Evolutionary conservation across 129 eudicot species (phyloP).

Genomic region (Tagetes erecta): DNA sequence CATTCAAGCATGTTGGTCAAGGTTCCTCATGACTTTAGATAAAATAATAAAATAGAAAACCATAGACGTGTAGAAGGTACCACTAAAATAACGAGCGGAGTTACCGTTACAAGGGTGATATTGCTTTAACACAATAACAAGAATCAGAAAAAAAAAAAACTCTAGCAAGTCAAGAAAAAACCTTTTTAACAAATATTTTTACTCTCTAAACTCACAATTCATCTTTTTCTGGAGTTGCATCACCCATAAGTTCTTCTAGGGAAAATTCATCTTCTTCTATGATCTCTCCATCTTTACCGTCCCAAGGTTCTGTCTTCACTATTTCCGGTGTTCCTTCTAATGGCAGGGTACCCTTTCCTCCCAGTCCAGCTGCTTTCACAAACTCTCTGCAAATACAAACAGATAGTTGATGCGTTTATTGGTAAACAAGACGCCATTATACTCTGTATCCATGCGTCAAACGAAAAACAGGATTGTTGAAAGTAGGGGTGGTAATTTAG

Average conservation of each 20-base stretch:
- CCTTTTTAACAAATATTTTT: conserved; percentile 1
- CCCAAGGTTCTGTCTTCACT: conserved; percentile 75
- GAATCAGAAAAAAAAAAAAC: conserved; percentile 3
- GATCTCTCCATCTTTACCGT: conserved; percentile 86
- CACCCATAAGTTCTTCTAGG: conserved; percentile 89
- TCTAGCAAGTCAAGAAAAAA: conserved; percentile 20
- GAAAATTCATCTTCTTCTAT: conserved; percentile 91
- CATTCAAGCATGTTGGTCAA: too few species aligned
- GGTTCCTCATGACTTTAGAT: too few species aligned
- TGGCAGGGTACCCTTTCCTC: conserved; percentile 88
- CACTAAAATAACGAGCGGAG: conserved; percentile 26
- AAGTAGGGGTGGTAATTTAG: too few species aligned
- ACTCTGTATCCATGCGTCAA: not conserved
- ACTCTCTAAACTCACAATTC: conserved; percentile 40
- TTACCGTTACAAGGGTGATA: conserved; percentile 11
- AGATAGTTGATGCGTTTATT: not conserved
- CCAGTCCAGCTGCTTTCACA: conserved; percentile 79
- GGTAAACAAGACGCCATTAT: not conserved
- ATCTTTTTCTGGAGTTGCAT: conserved; percentile 41
- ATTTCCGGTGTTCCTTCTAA: conserved; percentile 52
- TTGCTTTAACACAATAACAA: conserved; percentile 20
- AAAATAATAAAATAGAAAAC: not conserved
- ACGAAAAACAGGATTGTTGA: not conserved
- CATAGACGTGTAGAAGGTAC: not conserved
- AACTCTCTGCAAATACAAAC: conserved; percentile 57